These are phyloP conservation scores for Ophiobolus disseminans DNA, from an alignment of 2,329 filamentous ascomycete species.

Conservation along the genomic window DNA sequence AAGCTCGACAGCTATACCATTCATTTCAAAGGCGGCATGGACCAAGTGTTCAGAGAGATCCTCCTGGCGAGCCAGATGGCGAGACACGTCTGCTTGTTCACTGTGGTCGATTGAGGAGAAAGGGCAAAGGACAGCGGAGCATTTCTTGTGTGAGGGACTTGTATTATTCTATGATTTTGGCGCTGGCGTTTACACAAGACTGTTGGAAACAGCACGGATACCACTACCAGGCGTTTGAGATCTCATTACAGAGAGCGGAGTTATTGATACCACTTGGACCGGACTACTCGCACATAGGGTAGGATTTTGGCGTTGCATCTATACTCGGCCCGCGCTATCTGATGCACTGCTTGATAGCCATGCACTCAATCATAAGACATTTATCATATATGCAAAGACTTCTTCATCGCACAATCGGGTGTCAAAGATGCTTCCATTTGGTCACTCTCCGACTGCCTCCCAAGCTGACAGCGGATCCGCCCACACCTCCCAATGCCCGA, in stretches of 20 bases:
- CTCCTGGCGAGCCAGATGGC: constrained; percentile 49
- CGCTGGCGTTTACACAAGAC: constrained; percentile 13
- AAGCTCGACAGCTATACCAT: constrained; percentile 49
- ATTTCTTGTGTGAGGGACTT: constrained; percentile 9
- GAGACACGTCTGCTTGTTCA: constrained; percentile 46
- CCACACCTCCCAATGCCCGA: constrained; percentile 56
- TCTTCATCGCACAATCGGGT: neutral
- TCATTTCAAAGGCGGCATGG: constrained; percentile 47
- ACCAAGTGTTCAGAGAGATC: constrained; percentile 47
- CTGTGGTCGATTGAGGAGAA: constrained; percentile 38
- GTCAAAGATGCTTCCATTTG: neutral
- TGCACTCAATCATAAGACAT: constrained; percentile 2
- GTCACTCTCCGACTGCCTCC: constrained; percentile 44
- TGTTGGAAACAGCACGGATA: constrained; percentile 19
- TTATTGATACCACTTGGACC: constrained; percentile 5
- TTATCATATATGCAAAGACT: neutral
- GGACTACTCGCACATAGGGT: neutral
- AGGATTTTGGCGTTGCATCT: neutral
- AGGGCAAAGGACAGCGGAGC: neutral
- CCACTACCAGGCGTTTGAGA: constrained; percentile 17
- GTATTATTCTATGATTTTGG: constrained; percentile 12
- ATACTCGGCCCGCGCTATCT: neutral
- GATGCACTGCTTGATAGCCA: neutral
- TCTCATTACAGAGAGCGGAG: neutral
- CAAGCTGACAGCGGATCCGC: constrained; percentile 54